A percentile compares a stretch with the other conserved stretches of the same genome.
Conservation (phyloP, 805 yeast genomes). For the Candida mattraensis region DNA sequence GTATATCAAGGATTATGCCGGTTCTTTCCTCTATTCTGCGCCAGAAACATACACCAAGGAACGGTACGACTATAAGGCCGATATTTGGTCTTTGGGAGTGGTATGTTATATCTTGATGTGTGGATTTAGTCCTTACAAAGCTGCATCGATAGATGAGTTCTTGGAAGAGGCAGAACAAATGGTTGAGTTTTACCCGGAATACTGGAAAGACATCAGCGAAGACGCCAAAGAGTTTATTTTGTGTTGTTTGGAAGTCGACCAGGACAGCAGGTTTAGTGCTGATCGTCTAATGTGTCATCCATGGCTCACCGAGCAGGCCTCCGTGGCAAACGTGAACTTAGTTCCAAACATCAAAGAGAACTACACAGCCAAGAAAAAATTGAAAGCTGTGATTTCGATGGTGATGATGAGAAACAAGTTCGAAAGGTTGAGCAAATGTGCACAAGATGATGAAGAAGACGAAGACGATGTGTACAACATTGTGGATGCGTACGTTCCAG, state of each 20-base stretch:
- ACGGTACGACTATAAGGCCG: conserved; percentile 31
- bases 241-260: conserved; percentile 62
- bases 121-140: conserved; percentile 16
- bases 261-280: conserved; percentile 62
- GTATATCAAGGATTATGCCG: conserved; percentile 34
- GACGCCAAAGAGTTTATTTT: conserved; percentile 76
- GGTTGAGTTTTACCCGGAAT: conserved; percentile 5
- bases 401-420: conserved; percentile 76
- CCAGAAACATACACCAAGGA: conserved; percentile 74
- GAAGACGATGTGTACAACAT: conserved; percentile 40
- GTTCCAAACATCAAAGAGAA: conserved; percentile 73
- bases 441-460: conserved; percentile 1
- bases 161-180: conserved; percentile 8
- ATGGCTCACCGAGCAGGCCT: conserved; percentile 59
- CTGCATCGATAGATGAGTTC: conserved; percentile 25
- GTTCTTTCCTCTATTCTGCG: conserved; percentile 91
- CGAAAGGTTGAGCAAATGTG: conserved; percentile 54
- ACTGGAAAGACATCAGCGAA: conserved; percentile 23
- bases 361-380: conserved; percentile 73
- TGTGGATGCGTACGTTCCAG: conserved; percentile 34
- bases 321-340: conserved; percentile 51
- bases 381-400: conserved; percentile 77
- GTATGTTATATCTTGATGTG: conserved; percentile 19
- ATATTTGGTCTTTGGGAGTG: conserved; percentile 37
- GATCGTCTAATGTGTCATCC: conserved; percentile 58